Percentiles rank a stretch among this genome's conserved stretches.
These are phyloP conservation scores for Colletotrichum tropicale DNA, from an alignment of 2,329 filamentous ascomycete species.

Conservation along the genomic window DNA sequence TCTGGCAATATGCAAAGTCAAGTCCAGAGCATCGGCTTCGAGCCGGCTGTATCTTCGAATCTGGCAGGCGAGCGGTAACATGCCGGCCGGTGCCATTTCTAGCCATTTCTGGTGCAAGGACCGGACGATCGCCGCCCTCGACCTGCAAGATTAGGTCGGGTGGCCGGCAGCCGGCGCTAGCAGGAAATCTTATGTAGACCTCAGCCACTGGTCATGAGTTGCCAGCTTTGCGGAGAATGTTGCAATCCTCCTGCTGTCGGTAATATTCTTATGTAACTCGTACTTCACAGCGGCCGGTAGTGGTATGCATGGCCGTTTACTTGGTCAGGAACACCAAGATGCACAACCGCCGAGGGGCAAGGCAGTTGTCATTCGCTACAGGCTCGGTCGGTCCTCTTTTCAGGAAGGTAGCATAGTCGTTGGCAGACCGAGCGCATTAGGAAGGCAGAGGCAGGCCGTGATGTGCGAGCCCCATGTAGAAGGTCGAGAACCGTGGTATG, in stretches of 20 bases:
- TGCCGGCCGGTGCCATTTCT: background rate
- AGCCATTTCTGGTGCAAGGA: background rate
- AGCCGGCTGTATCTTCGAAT: constrained; percentile 4
- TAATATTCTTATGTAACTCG: background rate
- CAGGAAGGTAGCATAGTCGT: constrained; percentile 6
- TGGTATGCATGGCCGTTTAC: background rate
- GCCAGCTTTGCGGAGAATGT: background rate
- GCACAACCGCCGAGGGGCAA: background rate
- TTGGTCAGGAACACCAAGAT: background rate
- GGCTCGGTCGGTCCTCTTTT: background rate
- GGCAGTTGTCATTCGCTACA: background rate
- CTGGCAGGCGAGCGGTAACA: background rate
- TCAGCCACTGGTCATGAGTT: background rate
- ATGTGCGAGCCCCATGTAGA: background rate
- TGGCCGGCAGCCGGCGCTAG: background rate
- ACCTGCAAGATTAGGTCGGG: background rate
- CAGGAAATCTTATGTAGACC: background rate
- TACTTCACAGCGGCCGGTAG: background rate
- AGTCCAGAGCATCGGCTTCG: background rate
- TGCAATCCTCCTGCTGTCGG: background rate
- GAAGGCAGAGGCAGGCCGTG: background rate
- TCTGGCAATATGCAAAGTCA: background rate
- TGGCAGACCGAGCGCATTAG: background rate
- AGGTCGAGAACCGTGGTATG: background rate
- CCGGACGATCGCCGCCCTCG: background rate